phyloP scores from a whole-genome alignment of 2,329 filamentous ascomycete genomes.

The Macrophomina pseudophaseolina region DNA sequence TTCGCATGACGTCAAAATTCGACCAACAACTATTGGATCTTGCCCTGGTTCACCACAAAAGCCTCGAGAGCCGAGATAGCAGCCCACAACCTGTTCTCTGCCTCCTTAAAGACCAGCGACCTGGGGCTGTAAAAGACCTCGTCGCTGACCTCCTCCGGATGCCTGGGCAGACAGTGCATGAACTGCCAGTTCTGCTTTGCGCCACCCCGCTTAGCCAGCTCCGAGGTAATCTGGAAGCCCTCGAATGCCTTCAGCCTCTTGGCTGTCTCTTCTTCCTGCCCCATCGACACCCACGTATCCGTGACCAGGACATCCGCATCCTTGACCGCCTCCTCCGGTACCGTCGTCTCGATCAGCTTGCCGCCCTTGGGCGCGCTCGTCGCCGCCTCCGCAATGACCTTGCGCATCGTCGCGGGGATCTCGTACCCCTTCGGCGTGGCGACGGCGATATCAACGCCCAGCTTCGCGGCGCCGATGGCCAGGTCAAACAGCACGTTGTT shows the following conservation, averaged over 20 bases:
- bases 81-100: slow-evolving; percentile 92
- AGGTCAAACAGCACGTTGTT: slow-evolving; percentile 98
- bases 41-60: slow-evolving; percentile 94
- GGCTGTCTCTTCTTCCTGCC: slow-evolving; percentile 83
- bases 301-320: slow-evolving; percentile 89
- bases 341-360: slow-evolving; percentile 73
- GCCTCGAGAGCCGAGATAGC: slow-evolving; percentile 82
- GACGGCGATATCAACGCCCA: slow-evolving; percentile 84
- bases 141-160: slow-evolving; percentile 90
- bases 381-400: slow-evolving; percentile 71
- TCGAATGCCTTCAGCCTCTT: slow-evolving; percentile 80
- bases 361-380: slow-evolving; percentile 62
- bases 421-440: slow-evolving; percentile 85
- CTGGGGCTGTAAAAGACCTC: slow-evolving; percentile 89
- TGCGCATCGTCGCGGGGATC: slow-evolving; percentile 76
- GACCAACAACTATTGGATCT: slow-evolving; percentile 54
- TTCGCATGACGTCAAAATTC: background rate
- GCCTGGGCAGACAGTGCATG: slow-evolving; percentile 96
- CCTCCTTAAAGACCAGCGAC: slow-evolving; percentile 90
- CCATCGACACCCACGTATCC: slow-evolving; percentile 99
- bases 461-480: slow-evolving; percentile 83
- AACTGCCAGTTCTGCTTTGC: slow-evolving; percentile 93
- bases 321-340: slow-evolving; percentile 84
- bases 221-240: slow-evolving; percentile 89
- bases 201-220: slow-evolving; percentile 80